phyloP scores from a whole-genome alignment of 495 filamentous ascomycete genomes.

The Talaromyces borbonicus region DNA sequence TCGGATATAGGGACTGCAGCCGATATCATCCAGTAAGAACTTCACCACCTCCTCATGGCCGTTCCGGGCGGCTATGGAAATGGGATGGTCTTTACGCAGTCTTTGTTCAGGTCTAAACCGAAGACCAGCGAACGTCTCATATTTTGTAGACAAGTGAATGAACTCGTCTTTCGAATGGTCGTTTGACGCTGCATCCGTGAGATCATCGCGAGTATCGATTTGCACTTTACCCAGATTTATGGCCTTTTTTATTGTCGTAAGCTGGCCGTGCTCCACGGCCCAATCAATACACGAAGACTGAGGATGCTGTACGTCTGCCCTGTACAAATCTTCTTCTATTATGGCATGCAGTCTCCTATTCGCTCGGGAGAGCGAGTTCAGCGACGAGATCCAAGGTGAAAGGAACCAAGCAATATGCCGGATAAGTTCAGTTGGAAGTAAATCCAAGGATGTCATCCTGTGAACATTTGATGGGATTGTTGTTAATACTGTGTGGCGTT shows the following conservation, averaged over 20 bases:
- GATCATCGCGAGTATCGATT: neutral
- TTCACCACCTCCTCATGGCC: neutral
- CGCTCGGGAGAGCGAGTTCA: neutral
- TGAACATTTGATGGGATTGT: too few relatives aligned
- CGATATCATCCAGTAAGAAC: neutral
- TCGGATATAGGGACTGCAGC: neutral
- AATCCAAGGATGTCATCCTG: neutral
- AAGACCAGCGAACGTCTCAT: too few relatives aligned
- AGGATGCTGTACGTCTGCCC: neutral
- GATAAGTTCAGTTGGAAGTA: neutral
- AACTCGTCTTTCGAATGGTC: too few relatives aligned
- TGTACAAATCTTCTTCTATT: neutral
- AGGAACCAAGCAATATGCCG: neutral
- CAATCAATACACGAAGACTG: neutral
- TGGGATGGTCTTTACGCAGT: constrained; percentile 1
- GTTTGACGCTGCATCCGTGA: too few relatives aligned
- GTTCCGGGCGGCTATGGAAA: neutral
- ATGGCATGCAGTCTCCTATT: neutral
- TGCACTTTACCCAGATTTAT: neutral
- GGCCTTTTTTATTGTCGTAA: neutral
- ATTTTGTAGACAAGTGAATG: too few relatives aligned
- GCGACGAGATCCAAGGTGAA: neutral
- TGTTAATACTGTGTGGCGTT: too few relatives aligned
- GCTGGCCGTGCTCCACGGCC: neutral
- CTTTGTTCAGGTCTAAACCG: too few relatives aligned